phyloP scores from a whole-genome alignment of 371 early-diverging fungal genomes.

The Mycotypha africana region DNA sequence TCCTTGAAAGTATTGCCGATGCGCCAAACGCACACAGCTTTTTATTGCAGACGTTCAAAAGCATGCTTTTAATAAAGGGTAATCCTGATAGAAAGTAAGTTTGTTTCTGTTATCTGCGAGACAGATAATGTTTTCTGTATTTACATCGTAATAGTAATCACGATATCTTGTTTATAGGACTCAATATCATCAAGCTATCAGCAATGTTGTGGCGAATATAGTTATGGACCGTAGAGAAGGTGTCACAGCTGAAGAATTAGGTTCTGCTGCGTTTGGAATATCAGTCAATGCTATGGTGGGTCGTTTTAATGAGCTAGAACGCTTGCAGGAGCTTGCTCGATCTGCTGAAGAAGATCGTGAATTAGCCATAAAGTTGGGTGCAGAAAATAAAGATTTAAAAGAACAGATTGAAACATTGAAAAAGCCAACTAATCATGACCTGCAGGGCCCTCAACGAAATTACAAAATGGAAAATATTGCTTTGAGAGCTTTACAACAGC shows the following conservation, averaged over 20 bases:
- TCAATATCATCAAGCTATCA: slow-evolving; percentile 75
- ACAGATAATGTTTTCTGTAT: not conserved
- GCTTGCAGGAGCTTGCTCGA: slow-evolving; percentile 48
- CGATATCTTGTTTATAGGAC: slow-evolving; percentile 35
- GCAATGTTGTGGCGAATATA: slow-evolving; percentile 72
- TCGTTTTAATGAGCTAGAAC: slow-evolving; percentile 74
- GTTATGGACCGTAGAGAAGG: slow-evolving; percentile 69
- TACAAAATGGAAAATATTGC: slow-evolving; percentile 35
- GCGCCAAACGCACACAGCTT: slow-evolving; percentile 55
- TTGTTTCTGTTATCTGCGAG: too few relatives aligned
- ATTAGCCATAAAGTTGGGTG: slow-evolving; percentile 21
- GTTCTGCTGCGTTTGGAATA: slow-evolving; percentile 19
- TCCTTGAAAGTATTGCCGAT: slow-evolving; percentile 52
- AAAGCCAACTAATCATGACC: not conserved
- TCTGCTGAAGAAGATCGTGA: slow-evolving; percentile 36
- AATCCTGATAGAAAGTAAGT: slow-evolving; percentile 41
- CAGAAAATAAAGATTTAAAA: slow-evolving; percentile 38
- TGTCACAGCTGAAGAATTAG: slow-evolving; percentile 45
- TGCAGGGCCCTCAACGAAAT: too few relatives aligned
- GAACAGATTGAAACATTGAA: slow-evolving; percentile 14
- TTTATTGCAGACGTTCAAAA: slow-evolving; percentile 64
- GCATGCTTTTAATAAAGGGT: slow-evolving; percentile 66
- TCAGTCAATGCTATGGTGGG: slow-evolving; percentile 56
- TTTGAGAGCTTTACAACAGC: slow-evolving; percentile 30
- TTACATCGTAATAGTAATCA: not conserved